Base-by-base conservation (phyloP, 2,329 filamentous ascomycete species). In the Chalaropsis ovoidea region DNA sequence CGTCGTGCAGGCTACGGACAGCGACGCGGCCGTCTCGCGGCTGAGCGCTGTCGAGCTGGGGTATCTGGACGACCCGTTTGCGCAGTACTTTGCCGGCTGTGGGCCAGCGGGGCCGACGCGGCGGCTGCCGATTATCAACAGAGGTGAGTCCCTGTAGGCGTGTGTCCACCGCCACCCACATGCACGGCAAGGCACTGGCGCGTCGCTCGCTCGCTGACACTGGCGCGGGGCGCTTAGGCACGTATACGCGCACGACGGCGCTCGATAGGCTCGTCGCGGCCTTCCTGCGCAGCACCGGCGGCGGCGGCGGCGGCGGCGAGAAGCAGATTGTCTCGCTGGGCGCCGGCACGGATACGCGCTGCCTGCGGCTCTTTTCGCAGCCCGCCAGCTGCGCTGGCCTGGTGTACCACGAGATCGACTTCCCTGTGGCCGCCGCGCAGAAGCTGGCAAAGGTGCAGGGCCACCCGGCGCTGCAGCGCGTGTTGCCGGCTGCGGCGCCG, bases 381-480 rank as follows among this genome's bases (percentile, higher is more conserved):
- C 73, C 77, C 0, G 66, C 69, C 24, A 27, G 17, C n/a, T 42
- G 71, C 4, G 66, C 71, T 15, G 71, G 75, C 13, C 74, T 96
- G 19, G 74, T 87, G 67, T 99, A 97, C 74, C 92, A 97, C 74
- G 94, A 99, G 74, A 79, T 99, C 66, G 94, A 99, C 75, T 97
- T 97, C 71, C 81, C 88, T 0, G 75, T 81, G 24, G 91, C 92
- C 65, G 86, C 85, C n/a, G 73, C 77, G 2, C 80, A 81, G 52
- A 96, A 93, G 75, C 80, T 88, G 54, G 75, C 75, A 63, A 76
- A 77, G 2, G 76, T 81, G 6, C 75, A 82, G 70, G 77, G 80
- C 27, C 78, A 80, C 0, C 76, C 79, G 0, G 67, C 68, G 1
- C 71, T 82, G 47, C 72, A 75, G 13, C 70, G 70, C 1, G 72